Evolutionary conservation across 768 basidiomycete genomes (phyloP).

Genomic region (Pleurotus sapidus): DNA sequence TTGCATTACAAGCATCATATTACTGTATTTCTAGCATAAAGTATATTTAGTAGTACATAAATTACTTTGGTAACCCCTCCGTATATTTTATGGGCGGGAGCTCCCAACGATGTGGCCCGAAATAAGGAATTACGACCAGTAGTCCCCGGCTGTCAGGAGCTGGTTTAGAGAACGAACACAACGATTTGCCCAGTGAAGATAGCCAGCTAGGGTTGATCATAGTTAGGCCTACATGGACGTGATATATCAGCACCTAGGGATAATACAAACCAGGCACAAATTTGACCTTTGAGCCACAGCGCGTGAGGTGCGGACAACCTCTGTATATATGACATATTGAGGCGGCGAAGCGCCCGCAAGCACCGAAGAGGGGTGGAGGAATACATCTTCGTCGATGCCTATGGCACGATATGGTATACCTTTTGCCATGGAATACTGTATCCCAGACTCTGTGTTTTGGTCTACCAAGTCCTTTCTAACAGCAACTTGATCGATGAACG

Average conservation of each 20-base stretch:
- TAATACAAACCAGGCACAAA: not conserved
- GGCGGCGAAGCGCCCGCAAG: constrained; percentile 69
- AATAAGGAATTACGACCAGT: constrained; percentile 77
- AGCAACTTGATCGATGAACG: constrained; percentile 95
- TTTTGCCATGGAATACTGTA: constrained; percentile 70
- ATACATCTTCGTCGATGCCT: constrained; percentile 83
- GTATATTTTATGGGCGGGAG: constrained; percentile 62
- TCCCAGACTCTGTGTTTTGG: constrained; percentile 52
- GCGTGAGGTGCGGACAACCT: constrained; percentile 72
- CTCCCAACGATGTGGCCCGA: constrained; percentile 86
- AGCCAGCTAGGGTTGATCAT: constrained; percentile 45
- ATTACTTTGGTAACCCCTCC: not conserved
- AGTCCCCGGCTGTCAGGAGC: constrained; percentile 63
- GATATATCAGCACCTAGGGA: not conserved
- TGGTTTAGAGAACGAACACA: constrained; percentile 91
- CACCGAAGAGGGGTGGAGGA: constrained; percentile 88
- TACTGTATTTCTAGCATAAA: not conserved
- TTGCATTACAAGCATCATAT: not conserved
- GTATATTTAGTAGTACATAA: not conserved
- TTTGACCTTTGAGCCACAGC: constrained; percentile 78
- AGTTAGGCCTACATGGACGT: not conserved
- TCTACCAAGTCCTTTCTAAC: constrained; percentile 81
- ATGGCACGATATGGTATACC: constrained; percentile 83
- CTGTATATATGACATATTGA: constrained; percentile 82
- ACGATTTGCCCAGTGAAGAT: constrained; percentile 67